Conservation (phyloP, 345 rosid species). For the Eucalyptus pumila region DNA sequence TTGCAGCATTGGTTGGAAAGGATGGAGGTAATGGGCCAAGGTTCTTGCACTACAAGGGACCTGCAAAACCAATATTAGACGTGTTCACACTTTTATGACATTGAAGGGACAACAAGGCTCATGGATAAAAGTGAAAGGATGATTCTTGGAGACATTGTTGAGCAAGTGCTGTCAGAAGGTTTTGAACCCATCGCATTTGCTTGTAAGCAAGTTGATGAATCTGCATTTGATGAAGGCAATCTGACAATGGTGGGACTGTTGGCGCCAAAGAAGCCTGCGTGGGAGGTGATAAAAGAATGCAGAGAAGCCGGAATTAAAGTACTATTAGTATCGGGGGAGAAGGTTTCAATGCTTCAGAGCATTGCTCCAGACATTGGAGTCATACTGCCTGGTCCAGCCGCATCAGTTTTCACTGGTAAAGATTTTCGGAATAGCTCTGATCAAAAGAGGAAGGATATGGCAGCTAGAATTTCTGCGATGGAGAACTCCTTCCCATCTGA, state of each 20-base stretch:
- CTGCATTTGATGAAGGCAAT: background rate
- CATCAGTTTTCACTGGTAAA: accelerated
- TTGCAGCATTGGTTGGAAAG: background rate
- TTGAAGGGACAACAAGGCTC: background rate
- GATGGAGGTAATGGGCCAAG: background rate
- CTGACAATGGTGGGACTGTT: background rate
- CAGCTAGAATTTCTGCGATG: background rate
- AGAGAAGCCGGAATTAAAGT: background rate
- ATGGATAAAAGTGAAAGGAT: background rate
- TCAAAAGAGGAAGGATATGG: background rate
- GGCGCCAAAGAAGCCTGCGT: background rate
- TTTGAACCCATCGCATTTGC: background rate
- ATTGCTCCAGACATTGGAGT: background rate
- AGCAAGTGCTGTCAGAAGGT: background rate
- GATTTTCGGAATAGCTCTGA: background rate
- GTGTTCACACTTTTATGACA: background rate
- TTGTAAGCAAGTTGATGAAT: background rate
- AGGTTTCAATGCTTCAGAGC: background rate
- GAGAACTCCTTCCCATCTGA: background rate
- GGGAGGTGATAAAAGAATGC: background rate
- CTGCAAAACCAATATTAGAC: background rate
- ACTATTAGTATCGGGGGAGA: accelerated
- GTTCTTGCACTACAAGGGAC: background rate
- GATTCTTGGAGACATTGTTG: accelerated
- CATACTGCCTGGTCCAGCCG: background rate